A percentile compares a stretch with the other conserved stretches of the same genome.
phyloP scores from a whole-genome alignment of 2,329 filamentous ascomycete species.

The Verticillium tricorpus region DNA sequence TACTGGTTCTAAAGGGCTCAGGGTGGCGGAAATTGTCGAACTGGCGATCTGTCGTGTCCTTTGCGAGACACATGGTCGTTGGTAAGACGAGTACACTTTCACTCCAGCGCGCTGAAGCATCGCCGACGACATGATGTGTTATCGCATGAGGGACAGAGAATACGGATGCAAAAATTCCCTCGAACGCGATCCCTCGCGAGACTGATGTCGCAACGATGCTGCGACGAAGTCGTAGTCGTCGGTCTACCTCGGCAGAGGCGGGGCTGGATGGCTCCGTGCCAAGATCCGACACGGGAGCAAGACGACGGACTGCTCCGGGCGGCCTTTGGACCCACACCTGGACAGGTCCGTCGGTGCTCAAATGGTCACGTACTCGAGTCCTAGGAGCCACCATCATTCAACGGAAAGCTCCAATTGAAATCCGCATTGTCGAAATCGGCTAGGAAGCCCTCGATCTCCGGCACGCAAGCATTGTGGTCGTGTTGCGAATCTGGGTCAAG shows the following conservation, averaged over 20 bases:
- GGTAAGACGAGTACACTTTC: neutral
- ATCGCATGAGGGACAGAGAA: neutral
- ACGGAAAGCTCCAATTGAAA: constrained; percentile 12
- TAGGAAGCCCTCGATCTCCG: constrained; percentile 10
- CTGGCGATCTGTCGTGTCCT: neutral
- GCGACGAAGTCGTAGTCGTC: neutral
- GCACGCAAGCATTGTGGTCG: neutral
- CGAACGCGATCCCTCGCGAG: neutral
- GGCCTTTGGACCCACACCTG: neutral
- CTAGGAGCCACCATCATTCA: constrained; percentile 2
- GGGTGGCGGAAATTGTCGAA: neutral
- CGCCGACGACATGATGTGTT: neutral
- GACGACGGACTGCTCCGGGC: constrained; percentile 1
- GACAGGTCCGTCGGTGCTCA: constrained; percentile 1
- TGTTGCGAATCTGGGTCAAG: neutral
- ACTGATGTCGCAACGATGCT: neutral
- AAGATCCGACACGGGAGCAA: neutral
- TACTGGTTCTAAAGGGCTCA: constrained; percentile 18
- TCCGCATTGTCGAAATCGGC: constrained; percentile 11
- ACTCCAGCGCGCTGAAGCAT: neutral
- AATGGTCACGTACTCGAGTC: neutral
- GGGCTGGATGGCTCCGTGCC: neutral
- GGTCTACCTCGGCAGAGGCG: neutral
- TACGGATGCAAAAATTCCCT: neutral
- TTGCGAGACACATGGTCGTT: neutral